Percentiles rank a stretch among this genome's conserved stretches.
Evolutionary conservation across 176 grass and related monocot species (phyloP).

Genomic region (Cocos nucifera): DNA sequence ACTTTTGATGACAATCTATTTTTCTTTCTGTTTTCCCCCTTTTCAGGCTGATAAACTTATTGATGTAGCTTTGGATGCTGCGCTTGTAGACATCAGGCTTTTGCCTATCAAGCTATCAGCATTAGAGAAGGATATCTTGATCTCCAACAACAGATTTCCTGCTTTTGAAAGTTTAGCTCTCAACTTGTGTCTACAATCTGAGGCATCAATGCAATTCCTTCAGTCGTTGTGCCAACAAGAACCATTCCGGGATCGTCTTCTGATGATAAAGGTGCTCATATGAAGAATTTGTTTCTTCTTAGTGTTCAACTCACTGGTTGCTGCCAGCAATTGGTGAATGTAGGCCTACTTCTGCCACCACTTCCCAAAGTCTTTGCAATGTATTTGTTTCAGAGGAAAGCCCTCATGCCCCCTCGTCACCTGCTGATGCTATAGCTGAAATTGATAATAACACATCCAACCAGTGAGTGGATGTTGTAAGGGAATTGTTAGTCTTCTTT

Average conservation of each 20-base stretch:
- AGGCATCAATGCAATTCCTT: conserved; percentile 87
- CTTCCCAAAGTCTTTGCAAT: too few relatives aligned
- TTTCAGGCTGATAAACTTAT: conserved; percentile 82
- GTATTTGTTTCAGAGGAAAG: too few relatives aligned
- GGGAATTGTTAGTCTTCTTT: too few relatives aligned
- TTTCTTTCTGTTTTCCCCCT: too few relatives aligned
- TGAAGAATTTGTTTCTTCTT: conserved; percentile 20
- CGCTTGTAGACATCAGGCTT: conserved; percentile 69
- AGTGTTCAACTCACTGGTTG: not conserved
- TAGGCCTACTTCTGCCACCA: too few relatives aligned
- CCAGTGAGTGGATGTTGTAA: too few relatives aligned
- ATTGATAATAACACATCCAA: too few relatives aligned
- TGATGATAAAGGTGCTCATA: conserved; percentile 62
- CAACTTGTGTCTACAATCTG: conserved; percentile 80
- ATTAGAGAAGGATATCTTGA: conserved; percentile 24
- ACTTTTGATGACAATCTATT: not conserved
- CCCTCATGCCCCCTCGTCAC: too few relatives aligned
- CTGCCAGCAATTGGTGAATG: too few relatives aligned
- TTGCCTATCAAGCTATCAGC: conserved; percentile 42
- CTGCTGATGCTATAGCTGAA: too few relatives aligned
- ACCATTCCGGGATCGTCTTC: conserved; percentile 65
- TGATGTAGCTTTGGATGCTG: conserved; percentile 80
- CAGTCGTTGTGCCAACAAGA: conserved; percentile 83
- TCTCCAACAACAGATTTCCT: conserved; percentile 14
- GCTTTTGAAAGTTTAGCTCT: conserved; percentile 35